Evolutionary conservation across 1,284 basidiomycete genomes (phyloP).

Genomic region (Heterobasidion irregulare): DNA sequence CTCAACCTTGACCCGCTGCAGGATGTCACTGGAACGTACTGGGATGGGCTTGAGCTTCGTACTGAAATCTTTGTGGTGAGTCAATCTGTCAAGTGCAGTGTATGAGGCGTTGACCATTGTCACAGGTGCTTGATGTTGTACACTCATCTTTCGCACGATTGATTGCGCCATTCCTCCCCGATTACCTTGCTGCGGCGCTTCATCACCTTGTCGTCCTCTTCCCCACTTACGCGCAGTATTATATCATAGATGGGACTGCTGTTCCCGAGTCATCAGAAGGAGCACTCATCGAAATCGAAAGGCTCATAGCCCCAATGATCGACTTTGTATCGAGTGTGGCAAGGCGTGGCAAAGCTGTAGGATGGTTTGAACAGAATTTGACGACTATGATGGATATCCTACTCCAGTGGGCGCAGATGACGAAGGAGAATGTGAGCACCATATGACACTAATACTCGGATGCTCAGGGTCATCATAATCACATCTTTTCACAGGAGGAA

Average conservation of each 20-base stretch:
- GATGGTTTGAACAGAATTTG: slow-evolving; percentile 55
- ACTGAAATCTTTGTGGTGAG: slow-evolving; percentile 76
- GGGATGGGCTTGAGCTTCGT: slow-evolving; percentile 73
- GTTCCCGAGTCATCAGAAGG: slow-evolving; percentile 66
- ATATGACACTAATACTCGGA: not conserved
- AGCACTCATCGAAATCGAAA: slow-evolving; percentile 68
- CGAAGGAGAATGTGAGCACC: slow-evolving; percentile 69
- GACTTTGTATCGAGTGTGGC: slow-evolving; percentile 70
- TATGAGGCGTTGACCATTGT: not conserved
- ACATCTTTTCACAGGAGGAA: slow-evolving; percentile 60
- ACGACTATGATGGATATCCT: slow-evolving; percentile 49
- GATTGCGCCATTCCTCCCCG: slow-evolving; percentile 50
- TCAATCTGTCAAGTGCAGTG: not conserved
- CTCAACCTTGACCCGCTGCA: slow-evolving; percentile 55
- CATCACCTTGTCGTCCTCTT: slow-evolving; percentile 60
- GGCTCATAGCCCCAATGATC: slow-evolving; percentile 71
- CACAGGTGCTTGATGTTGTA: slow-evolving; percentile 41
- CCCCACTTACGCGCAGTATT: slow-evolving; percentile 61
- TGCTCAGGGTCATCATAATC: not conserved
- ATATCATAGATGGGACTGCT: slow-evolving; percentile 50
- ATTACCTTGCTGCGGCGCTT: slow-evolving; percentile 55
- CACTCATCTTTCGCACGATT: slow-evolving; percentile 70
- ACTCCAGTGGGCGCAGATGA: slow-evolving; percentile 81
- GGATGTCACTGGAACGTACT: slow-evolving; percentile 55
- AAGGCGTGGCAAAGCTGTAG: slow-evolving; percentile 53